Conservation (phyloP, 345 rosid genomes). For the Zanthoxylum bungeanum region DNA sequence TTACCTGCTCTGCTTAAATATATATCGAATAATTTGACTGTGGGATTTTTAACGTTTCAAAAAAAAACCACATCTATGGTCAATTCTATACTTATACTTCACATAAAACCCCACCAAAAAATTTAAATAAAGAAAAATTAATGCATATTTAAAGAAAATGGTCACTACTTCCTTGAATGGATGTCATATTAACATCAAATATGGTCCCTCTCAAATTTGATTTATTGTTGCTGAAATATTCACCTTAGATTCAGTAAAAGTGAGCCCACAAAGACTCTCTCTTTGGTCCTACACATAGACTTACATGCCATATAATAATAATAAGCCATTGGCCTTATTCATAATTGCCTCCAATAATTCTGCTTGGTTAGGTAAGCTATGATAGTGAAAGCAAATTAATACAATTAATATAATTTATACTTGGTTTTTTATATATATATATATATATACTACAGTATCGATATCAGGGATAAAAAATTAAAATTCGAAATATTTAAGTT, state of each 20-base stretch:
- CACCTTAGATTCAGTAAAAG: constrained; percentile 10
- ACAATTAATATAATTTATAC: background rate
- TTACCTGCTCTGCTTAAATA: no score
- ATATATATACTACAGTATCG: no score
- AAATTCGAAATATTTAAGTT: no score
- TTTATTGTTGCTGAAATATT: background rate
- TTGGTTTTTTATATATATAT: background rate
- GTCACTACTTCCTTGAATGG: background rate
- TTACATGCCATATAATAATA: background rate
- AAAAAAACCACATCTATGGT: background rate
- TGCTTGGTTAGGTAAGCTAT: constrained; percentile 7
- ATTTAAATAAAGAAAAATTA: no score
- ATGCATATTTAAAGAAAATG: background rate
- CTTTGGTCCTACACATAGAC: background rate
- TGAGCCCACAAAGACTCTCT: constrained; percentile 9
- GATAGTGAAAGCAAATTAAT: constrained; percentile 2
- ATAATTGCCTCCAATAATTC: constrained; percentile 14
- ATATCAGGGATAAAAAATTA: no score
- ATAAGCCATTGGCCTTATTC: background rate
- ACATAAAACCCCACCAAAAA: background rate
- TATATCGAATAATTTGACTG: no score
- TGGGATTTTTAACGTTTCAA: no score
- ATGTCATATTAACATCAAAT: constrained; percentile 6
- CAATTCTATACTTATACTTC: background rate
- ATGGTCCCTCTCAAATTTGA: background rate